These are phyloP conservation scores for Cercospora beticola DNA, from an alignment of 2,329 filamentous ascomycete genomes.

Conservation along the genomic window DNA sequence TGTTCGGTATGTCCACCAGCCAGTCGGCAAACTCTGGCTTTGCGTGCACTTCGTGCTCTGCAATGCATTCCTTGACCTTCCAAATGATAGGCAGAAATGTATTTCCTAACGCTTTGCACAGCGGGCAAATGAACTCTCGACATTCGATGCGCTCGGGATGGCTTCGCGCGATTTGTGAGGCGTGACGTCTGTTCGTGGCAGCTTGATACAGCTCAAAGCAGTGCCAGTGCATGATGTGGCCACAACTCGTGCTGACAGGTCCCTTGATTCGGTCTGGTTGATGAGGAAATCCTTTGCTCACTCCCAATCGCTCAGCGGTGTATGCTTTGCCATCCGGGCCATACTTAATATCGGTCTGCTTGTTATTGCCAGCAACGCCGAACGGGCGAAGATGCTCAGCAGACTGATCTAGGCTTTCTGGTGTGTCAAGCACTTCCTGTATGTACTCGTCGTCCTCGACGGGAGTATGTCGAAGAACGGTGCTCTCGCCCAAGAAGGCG, in stretches of 20 bases:
- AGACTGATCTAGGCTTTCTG: constrained; percentile 78
- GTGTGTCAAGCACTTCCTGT: constrained; percentile 75
- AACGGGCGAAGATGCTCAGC: constrained; percentile 83
- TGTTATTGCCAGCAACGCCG: constrained; percentile 85
- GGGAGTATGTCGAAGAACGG: constrained; percentile 82
- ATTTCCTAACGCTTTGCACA: constrained; percentile 96
- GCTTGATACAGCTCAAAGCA: constrained; percentile 92
- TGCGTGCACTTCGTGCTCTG: constrained; percentile 60
- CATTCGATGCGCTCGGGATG: constrained; percentile 78
- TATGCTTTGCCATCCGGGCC: constrained; percentile 70
- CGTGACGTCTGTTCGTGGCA: constrained; percentile 79
- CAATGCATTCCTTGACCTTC: constrained; percentile 84
- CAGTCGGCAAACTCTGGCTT: constrained; percentile 66
- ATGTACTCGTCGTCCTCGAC: constrained; percentile 79
- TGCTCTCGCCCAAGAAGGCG: constrained; percentile 81
- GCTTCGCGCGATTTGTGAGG: constrained; percentile 88
- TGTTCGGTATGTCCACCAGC: constrained; percentile 55
- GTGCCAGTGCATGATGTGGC: constrained; percentile 96
- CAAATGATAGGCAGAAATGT: constrained; percentile 92
- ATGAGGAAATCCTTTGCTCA: constrained; percentile 85
- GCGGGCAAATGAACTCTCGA: constrained; percentile 91
- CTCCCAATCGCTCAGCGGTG: constrained; percentile 71
- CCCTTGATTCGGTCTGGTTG: constrained; percentile 60
- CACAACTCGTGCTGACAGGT: constrained; percentile 85
- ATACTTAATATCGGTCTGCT: constrained; percentile 71